Percentiles rank a stretch among this genome's conserved stretches.
These are phyloP conservation scores for Nakazawaea molendinolei DNA, from an alignment of 805 yeast species.

Conservation along the genomic window DNA sequence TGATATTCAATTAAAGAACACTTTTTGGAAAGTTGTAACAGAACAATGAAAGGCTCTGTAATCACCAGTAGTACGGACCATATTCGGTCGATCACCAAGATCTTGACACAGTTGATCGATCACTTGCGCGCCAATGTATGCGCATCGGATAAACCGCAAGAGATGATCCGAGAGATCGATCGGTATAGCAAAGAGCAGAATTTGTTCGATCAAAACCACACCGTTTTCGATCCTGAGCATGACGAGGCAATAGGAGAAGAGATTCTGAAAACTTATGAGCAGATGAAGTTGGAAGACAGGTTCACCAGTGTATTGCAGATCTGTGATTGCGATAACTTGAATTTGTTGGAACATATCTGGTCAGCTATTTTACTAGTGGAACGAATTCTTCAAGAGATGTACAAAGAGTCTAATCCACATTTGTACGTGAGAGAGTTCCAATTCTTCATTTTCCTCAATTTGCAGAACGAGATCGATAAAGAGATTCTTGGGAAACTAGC, in stretches of 20 bases:
- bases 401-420: constrained; percentile 27
- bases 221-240: constrained; percentile 20
- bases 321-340: constrained; percentile 17
- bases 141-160: background rate
- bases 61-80: constrained; percentile 1
- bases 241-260: constrained; percentile 23
- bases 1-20: too few species aligned
- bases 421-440: constrained; percentile 23
- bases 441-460: constrained; percentile 28
- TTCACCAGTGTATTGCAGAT: constrained; percentile 26
- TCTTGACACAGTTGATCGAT: constrained; percentile 1
- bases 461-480: constrained; percentile 25
- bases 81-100: background rate
- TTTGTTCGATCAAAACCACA: constrained; percentile 20
- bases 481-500: constrained; percentile 21
- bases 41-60: background rate
- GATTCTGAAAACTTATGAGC: constrained; percentile 24
- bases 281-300: constrained; percentile 24
- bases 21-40: too few species aligned
- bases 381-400: constrained; percentile 20
- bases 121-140: background rate
- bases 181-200: constrained; percentile 21
- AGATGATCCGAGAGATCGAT: constrained; percentile 1
- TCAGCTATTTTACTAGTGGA: constrained; percentile 16
- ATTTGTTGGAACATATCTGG: constrained; percentile 10